phyloP scores from a whole-genome alignment of 805 yeast species.

The Tetrapisispora arboricola region DNA sequence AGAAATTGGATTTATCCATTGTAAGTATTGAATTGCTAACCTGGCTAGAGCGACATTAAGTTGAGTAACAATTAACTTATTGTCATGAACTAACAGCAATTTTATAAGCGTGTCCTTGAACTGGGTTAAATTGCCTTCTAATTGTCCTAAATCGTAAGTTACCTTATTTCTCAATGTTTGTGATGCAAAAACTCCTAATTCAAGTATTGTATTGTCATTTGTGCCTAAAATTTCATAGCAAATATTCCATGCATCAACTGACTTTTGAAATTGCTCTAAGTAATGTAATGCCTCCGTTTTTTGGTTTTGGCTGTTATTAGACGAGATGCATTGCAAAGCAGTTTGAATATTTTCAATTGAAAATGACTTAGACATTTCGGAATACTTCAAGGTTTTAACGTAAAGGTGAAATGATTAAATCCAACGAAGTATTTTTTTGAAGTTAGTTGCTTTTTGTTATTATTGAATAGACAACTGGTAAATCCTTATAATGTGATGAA shows the following conservation, averaged over 20 bases:
- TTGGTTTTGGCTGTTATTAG: constrained; percentile 16
- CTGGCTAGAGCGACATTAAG: constrained; percentile 73
- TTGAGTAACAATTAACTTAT: constrained; percentile 67
- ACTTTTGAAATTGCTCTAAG: constrained; percentile 76
- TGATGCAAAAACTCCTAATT: constrained; percentile 72
- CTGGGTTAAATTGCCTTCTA: constrained; percentile 43
- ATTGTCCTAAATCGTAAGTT: constrained; percentile 73
- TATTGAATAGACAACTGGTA: too few species aligned
- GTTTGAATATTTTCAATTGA: constrained; percentile 14
- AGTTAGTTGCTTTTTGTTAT: too few species aligned
- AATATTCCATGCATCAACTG: constrained; percentile 69
- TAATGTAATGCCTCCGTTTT: constrained; percentile 41
- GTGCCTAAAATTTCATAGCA: constrained; percentile 44
- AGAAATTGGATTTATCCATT: constrained; percentile 61
- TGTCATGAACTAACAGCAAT: constrained; percentile 42
- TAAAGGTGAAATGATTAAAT: too few species aligned
- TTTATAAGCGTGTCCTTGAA: constrained; percentile 60
- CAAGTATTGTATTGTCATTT: constrained; percentile 32
- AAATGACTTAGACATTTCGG: constrained; percentile 8
- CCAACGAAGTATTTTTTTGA: too few species aligned
- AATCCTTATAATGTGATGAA: too few species aligned
- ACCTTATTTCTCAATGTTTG: constrained; percentile 82
- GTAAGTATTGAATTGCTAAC: constrained; percentile 62
- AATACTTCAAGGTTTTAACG: too few species aligned
- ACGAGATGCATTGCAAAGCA: constrained; percentile 25